Base-by-base conservation (phyloP, 495 filamentous ascomycete genomes). In the Podospora pseudoanserina region DNA sequence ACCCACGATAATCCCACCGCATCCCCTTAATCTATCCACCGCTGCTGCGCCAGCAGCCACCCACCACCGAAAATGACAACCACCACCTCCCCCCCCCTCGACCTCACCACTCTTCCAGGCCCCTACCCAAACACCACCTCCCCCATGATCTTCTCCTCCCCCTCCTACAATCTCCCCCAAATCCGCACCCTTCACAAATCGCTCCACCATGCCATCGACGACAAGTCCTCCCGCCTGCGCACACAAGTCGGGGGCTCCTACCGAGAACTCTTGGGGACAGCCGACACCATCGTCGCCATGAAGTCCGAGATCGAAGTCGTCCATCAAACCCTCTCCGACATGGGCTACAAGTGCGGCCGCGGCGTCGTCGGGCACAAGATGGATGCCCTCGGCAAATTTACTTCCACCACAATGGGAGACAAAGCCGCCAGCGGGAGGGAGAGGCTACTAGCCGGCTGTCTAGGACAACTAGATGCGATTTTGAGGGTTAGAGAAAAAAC, bases 191-290 rank as follows among this genome's bases (percentile, higher is more conserved):
- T 87, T 67, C 86, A 88, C 76, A 82, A 83, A 56, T 76, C 78
- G 49, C 79, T 89, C 5, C 85, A 85, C 60, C 72, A 71, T 15
- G 81, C 83, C 60, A 79, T 94, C 72, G 86, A 88, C 59, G 92
- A 91, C 79, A 97, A 94, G 79, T 90, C 90, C 73, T 89, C 92
- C 75, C 92, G 91, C 74, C 86, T 98, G 78, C 89, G 95, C 78
- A 90, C 90, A 60, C 88, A 96, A 67, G 95, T 98, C 73, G 96
- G 95, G n/a, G 91, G 86, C 66, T 90, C 92, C 76, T 99, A 99
- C 78, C 88, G 95, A 74, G 92, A 96, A 70, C 87, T 98, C 13
- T 88, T 99, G 20, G 91, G 91, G 60, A 97, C 96, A 0, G 95
- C 95, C 32, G 93, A 97, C 75, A 87, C 88, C 27, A 99, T 99